Conservation (phyloP, 2,329 filamentous ascomycete species). For the Xylariaceae sp. region DNA sequence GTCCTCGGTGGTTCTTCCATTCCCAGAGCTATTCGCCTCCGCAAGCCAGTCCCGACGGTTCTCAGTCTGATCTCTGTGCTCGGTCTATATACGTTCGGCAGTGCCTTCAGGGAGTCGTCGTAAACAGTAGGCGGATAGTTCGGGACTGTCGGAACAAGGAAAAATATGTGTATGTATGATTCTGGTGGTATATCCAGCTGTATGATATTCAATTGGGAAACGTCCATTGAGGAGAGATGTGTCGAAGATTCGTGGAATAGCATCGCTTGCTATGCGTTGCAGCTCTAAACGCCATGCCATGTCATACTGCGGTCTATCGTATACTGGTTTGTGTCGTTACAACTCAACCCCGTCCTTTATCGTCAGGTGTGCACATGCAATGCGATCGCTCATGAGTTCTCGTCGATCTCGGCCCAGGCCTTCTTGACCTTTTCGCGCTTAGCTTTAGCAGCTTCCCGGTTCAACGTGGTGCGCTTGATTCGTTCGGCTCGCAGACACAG, state of each 20-base stretch:
- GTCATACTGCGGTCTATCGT: slow-evolving; percentile 3
- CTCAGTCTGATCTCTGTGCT: slow-evolving; percentile 74
- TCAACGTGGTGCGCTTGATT: slow-evolving; percentile 68
- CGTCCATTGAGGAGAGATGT: slow-evolving; percentile 1
- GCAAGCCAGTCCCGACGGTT: slow-evolving; percentile 78
- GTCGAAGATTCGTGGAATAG: background rate
- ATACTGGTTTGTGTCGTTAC: background rate
- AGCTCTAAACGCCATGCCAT: slow-evolving; percentile 21
- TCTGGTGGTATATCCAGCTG: background rate
- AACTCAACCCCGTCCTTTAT: background rate
- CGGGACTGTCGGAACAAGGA: background rate
- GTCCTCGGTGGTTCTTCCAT: slow-evolving; percentile 79
- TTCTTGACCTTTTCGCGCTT: slow-evolving; percentile 70
- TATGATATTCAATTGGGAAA: background rate
- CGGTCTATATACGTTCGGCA: slow-evolving; percentile 74
- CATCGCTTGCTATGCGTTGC: background rate
- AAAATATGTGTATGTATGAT: background rate
- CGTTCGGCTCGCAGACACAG: slow-evolving; percentile 78
- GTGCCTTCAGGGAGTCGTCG: slow-evolving; percentile 49
- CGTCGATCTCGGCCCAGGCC: slow-evolving; percentile 73
- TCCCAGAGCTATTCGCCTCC: slow-evolving; percentile 75
- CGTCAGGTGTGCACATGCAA: background rate
- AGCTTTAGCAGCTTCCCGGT: slow-evolving; percentile 64
- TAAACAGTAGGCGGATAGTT: slow-evolving; percentile 24
- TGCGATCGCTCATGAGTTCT: slow-evolving; percentile 48